Evolutionary conservation across 2,329 filamentous ascomycete species (phyloP), one percentile per base, ranked within the genome.

Genomic region (Grosmannia huntii): DNA sequence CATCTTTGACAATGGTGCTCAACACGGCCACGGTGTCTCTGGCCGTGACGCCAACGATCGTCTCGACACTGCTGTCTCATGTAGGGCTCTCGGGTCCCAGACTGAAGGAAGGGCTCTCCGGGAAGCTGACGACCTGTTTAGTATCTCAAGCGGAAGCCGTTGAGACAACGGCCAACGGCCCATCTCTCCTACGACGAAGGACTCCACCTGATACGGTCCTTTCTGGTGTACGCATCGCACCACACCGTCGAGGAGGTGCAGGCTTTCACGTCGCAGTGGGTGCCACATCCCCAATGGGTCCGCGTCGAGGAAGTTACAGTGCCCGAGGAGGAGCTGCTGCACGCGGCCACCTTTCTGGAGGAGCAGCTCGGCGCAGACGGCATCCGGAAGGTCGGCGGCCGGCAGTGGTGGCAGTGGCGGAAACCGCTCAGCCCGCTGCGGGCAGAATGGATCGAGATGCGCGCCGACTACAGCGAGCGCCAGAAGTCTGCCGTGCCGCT

Each of bases 381-480:
- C 3, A 78, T 90, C 62, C 78, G 81, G 56, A 79, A 81, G 63
- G 84, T 95, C 51, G 94, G 94, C 48, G 94, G 94, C 3, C 78
- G 81, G 66, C 81, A 84, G 61, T 90, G 94, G 94, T 90, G 92
- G 92, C 82, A 90, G 72, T 96, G 90, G 90, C 81, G 89, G 56
- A 81, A 83, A 57, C 81, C 82, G 5, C 78, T 82, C 28, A 78
- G 73, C 53, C 77, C 83, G 0, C 73, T 96, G 31, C 83, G 84
- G 66, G 90, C 87, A 0, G 92, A 99, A 69, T 97, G 91, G 92
- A 89, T 99, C 64, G 94, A 97, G 76, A 96, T 96, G 91, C 85
- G 83, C 64, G 79, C 83, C 56, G 87, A 97, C 69, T 86, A 89
- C 66, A 76, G 86, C 60, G 84, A 87, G 67, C 82, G 89, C 59